Conservation (phyloP, 2,329 filamentous ascomycete genomes). For the Phialemoniopsis sp. region DNA sequence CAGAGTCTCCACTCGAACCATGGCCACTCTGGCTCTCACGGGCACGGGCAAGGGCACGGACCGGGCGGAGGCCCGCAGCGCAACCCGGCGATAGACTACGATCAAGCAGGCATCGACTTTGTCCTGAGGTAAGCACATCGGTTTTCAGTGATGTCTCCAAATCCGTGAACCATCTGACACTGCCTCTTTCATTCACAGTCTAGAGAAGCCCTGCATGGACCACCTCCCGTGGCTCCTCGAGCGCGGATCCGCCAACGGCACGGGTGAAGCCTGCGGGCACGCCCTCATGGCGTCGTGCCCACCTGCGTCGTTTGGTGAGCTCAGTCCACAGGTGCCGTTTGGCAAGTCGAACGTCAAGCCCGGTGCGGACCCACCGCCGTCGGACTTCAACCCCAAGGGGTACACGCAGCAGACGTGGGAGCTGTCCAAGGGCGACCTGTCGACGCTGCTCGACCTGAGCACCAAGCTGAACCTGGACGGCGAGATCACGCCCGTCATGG, state of each 20-base stretch:
- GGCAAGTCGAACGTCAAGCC: slow-evolving; percentile 36
- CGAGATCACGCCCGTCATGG: slow-evolving; percentile 94
- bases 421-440: slow-evolving; percentile 69
- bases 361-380: slow-evolving; percentile 3
- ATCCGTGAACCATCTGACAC: no score
- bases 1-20: slow-evolving; percentile 23
- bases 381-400: slow-evolving; percentile 38
- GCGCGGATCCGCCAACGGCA: slow-evolving; percentile 49
- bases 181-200: no score
- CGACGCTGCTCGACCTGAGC: slow-evolving; percentile 81
- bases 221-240: slow-evolving; percentile 79
- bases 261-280: slow-evolving; percentile 73
- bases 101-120: slow-evolving; percentile 84
- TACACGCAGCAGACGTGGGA: slow-evolving; percentile 69
- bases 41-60: slow-evolving; percentile 7
- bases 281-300: slow-evolving; percentile 92
- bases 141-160: no score
- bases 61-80: slow-evolving; percentile 23
- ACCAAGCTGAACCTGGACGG: slow-evolving; percentile 78
- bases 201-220: slow-evolving; percentile 91
- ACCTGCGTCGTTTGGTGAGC: slow-evolving; percentile 55
- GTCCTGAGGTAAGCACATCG: slow-evolving; percentile 71
- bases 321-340: slow-evolving; percentile 48
- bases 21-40: slow-evolving; percentile 13
- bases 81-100: slow-evolving; percentile 57